Evolutionary conservation across 208 protist genomes (phyloP).

Genomic region (Acanthamoeba culbertsoni): DNA sequence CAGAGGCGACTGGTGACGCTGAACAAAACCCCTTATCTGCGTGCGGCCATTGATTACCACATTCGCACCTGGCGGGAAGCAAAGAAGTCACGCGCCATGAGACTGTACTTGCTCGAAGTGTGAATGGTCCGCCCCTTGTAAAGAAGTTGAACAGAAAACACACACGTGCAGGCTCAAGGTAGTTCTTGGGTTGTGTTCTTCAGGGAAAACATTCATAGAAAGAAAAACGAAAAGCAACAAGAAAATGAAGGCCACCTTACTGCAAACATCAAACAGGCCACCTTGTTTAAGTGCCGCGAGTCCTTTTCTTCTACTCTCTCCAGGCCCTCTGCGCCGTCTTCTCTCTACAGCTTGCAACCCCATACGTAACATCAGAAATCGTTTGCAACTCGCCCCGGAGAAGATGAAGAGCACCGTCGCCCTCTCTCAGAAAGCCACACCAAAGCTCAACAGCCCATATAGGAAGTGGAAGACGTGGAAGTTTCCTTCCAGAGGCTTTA

Average conservation of each 20-base stretch:
- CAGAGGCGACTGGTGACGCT: neutral
- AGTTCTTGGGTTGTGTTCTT: too few relatives aligned
- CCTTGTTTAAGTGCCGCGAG: too few relatives aligned
- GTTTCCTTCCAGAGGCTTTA: neutral
- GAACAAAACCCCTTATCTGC: neutral
- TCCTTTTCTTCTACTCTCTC: too few relatives aligned
- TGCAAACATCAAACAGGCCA: too few relatives aligned
- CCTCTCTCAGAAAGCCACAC: neutral
- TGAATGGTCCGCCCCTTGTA: too few relatives aligned
- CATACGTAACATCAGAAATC: too few relatives aligned
- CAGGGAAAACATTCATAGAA: neutral
- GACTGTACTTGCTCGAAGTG: neutral
- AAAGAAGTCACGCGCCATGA: neutral
- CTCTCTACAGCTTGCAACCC: too few relatives aligned
- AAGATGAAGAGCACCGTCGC: too few relatives aligned
- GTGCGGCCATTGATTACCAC: neutral
- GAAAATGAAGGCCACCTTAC: neutral
- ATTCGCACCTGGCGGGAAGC: neutral
- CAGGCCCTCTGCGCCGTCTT: too few relatives aligned
- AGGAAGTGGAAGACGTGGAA: slow-evolving; percentile 48
- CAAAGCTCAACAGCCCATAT: slow-evolving; percentile 1
- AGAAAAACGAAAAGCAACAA: neutral
- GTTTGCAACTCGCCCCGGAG: too few relatives aligned
- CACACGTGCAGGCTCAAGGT: too few relatives aligned
- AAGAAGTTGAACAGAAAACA: too few relatives aligned